A percentile compares a stretch with the other conserved stretches of the same genome.
phyloP scores from a whole-genome alignment of 2,329 filamentous ascomycete species.

The Phialocephala sp. region DNA sequence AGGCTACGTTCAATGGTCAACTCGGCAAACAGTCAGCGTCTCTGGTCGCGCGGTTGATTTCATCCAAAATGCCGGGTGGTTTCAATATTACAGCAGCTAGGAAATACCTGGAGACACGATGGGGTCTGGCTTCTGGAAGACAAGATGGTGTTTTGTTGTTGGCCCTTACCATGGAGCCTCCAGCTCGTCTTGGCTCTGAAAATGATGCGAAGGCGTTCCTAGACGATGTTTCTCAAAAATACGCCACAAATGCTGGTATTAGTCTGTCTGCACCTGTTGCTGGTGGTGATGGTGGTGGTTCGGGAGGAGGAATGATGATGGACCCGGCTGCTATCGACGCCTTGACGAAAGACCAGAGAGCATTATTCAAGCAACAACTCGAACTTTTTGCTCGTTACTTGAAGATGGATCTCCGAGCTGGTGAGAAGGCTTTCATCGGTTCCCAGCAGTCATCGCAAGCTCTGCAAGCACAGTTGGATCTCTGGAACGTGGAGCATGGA shows the following conservation, averaged over 20 bases:
- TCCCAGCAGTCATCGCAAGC: conserved; percentile 86
- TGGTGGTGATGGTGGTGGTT: conserved; percentile 73
- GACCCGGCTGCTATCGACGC: conserved; percentile 96
- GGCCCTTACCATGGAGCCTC: conserved; percentile 90
- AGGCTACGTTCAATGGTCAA: conserved; percentile 98
- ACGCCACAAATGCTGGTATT: conserved; percentile 82
- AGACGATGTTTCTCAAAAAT: conserved; percentile 87
- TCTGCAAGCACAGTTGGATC: conserved; percentile 89
- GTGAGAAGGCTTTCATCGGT: conserved; percentile 88
- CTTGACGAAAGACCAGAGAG: conserved; percentile 93
- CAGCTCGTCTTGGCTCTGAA: conserved; percentile 86
- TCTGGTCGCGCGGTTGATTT: conserved; percentile 91
- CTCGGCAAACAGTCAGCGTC: conserved; percentile 96
- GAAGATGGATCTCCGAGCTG: conserved; percentile 95
- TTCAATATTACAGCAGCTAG: conserved; percentile 97
- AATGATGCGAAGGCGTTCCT: conserved; percentile 91
- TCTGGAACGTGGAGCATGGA: conserved; percentile 95
- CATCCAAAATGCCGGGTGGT: conserved; percentile 98
- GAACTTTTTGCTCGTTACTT: conserved; percentile 94
- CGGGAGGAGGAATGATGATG: conserved; percentile 96
- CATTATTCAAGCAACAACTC: conserved; percentile 97
- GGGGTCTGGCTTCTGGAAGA: conserved; percentile 84
- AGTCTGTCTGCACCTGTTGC: conserved; percentile 78
- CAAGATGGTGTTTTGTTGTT: conserved; percentile 91
- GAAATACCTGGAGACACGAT: conserved; percentile 93